Conservation (phyloP, 2,329 filamentous ascomycete genomes). For the Mycosphaerelloides madeirae region DNA sequence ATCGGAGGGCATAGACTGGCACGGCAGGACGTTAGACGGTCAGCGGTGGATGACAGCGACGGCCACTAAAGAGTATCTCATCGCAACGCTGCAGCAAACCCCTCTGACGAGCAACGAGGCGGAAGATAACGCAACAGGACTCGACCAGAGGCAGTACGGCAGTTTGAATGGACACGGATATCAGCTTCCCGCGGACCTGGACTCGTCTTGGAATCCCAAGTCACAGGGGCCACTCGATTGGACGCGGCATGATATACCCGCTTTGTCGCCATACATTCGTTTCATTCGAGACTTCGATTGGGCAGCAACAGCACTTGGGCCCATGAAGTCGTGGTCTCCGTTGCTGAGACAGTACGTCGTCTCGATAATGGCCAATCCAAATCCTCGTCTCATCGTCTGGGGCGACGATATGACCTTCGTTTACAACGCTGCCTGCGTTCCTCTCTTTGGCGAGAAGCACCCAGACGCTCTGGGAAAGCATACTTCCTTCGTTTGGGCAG, state of each 20-base stretch:
- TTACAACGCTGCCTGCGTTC: constrained; percentile 29
- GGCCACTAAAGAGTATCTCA: not conserved
- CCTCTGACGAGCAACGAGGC: no score
- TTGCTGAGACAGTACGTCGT: constrained; percentile 22
- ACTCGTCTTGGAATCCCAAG: not conserved
- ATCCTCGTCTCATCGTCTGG: constrained; percentile 30
- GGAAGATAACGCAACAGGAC: no score
- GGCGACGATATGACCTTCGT: constrained; percentile 31
- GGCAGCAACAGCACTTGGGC: constrained; percentile 26
- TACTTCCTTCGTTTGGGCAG: constrained; percentile 17
- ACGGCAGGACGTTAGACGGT: constrained; percentile 11
- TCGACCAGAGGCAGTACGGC: not conserved
- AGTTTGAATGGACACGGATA: not conserved
- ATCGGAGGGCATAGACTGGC: constrained; percentile 1
- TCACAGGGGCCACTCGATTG: constrained; percentile 21
- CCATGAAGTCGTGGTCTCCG: constrained; percentile 26
- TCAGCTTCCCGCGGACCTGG: no score
- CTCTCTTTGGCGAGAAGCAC: constrained; percentile 24
- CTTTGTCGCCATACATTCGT: constrained; percentile 21
- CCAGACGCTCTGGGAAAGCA: constrained; percentile 20
- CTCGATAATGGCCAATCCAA: constrained; percentile 28
- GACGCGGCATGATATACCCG: constrained; percentile 22
- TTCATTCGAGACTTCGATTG: constrained; percentile 29
- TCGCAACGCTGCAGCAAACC: no score
- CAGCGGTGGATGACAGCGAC: constrained; percentile 9